A percentile compares a stretch with the other conserved stretches of the same genome.
Conservation (phyloP, 2,329 filamentous ascomycete species). For the Arachnomyces sp. region DNA sequence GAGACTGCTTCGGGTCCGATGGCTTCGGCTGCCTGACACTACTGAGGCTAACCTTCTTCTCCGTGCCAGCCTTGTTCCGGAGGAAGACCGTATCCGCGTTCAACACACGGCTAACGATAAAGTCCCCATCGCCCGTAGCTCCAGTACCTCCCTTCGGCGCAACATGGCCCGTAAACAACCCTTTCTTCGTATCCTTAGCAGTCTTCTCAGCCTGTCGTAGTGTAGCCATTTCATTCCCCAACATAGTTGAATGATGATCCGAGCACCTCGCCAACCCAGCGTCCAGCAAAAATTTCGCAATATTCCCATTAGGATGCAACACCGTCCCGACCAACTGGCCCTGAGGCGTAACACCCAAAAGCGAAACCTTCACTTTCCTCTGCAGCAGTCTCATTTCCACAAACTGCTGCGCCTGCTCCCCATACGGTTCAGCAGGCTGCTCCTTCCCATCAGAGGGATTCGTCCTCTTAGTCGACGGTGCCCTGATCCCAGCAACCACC, state of each 20-base stretch:
- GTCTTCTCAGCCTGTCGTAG: constrained; percentile 80
- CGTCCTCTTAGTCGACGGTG: constrained; percentile 80
- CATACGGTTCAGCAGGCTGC: constrained; percentile 79
- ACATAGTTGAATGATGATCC: constrained; percentile 88
- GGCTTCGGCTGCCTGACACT: constrained; percentile 90
- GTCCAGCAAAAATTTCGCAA: constrained; percentile 82
- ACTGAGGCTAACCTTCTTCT: constrained; percentile 87
- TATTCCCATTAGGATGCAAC: constrained; percentile 83
- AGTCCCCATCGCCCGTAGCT: constrained; percentile 62
- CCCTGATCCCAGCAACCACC: constrained; percentile 78
- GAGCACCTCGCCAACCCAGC: constrained; percentile 87
- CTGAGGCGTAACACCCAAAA: constrained; percentile 83
- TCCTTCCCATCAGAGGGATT: constrained; percentile 70
- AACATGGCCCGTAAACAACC: constrained; percentile 74
- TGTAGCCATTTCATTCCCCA: constrained; percentile 79
- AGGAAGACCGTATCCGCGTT: constrained; percentile 85
- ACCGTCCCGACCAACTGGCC: constrained; percentile 84
- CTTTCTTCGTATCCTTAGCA: constrained; percentile 68
- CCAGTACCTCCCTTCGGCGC: constrained; percentile 54
- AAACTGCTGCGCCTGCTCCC: constrained; percentile 80
- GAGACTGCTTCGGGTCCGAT: constrained; percentile 75
- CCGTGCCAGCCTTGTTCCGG: constrained; percentile 71
- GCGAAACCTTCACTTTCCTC: constrained; percentile 70
- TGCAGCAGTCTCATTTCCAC: constrained; percentile 82
- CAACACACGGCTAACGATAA: constrained; percentile 74